These are phyloP conservation scores for Globisporangium polare DNA, from an alignment of 352 stramenopile species.

Conservation along the genomic window DNA sequence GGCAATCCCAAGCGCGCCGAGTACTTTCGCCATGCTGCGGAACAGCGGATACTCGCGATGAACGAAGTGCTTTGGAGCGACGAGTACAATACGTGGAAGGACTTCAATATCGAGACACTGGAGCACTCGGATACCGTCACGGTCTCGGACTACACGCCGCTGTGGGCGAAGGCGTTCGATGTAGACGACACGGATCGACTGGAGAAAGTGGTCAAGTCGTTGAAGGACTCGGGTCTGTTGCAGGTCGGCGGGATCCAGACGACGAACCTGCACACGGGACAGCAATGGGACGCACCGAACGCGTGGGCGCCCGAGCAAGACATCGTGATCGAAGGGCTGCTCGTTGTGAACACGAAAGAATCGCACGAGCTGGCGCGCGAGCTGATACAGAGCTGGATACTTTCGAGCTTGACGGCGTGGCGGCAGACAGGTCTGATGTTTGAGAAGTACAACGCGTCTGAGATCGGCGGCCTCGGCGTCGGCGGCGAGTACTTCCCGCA, in stretches of 20 bases:
- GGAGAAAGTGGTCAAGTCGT: conserved; percentile 36
- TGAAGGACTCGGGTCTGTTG: conserved; percentile 56
- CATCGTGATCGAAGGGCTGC: conserved; percentile 76
- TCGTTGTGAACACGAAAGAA: conserved; percentile 42
- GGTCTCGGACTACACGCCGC: conserved; percentile 67
- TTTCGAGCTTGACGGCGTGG: conserved; percentile 59
- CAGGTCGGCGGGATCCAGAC: conserved; percentile 66
- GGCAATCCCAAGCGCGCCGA: conserved; percentile 37
- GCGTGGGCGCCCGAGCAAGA: conserved; percentile 84
- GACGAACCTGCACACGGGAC: conserved; percentile 61
- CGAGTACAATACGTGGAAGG: conserved; percentile 53
- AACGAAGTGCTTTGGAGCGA: conserved; percentile 71
- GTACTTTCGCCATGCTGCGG: conserved; percentile 44
- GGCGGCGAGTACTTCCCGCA: conserved; percentile 88
- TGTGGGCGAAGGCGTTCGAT: conserved; percentile 78
- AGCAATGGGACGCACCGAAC: conserved; percentile 88
- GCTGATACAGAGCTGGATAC: conserved; percentile 59
- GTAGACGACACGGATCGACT: conserved; percentile 36
- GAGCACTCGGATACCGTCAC: conserved; percentile 42
- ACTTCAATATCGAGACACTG: conserved; percentile 57
- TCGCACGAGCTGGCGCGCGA: conserved; percentile 45
- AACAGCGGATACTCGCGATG: conserved; percentile 46
- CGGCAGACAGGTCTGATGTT: conserved; percentile 79
- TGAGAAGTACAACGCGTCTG: conserved; percentile 85
- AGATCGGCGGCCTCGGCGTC: conserved; percentile 56